phyloP scores from a whole-genome alignment of 2,329 filamentous ascomycete genomes.

The Boeremia exigua region DNA sequence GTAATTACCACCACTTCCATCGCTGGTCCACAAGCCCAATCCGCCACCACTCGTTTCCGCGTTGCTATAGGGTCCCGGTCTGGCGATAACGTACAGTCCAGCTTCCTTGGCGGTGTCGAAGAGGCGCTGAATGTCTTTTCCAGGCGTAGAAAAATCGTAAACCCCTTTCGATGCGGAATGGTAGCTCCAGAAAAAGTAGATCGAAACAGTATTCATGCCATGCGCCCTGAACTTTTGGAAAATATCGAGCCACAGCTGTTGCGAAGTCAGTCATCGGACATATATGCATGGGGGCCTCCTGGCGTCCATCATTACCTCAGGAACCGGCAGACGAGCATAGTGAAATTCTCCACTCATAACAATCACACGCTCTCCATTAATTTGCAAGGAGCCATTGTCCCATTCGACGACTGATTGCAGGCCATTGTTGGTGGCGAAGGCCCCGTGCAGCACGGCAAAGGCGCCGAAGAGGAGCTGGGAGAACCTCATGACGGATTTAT shows the following conservation, averaged over 20 bases:
- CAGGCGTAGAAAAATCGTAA: conserved; percentile 59
- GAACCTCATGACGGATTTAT: conserved; percentile 8
- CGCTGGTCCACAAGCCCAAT: conserved; percentile 54
- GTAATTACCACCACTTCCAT: conserved; percentile 54
- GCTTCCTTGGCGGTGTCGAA: conserved; percentile 60
- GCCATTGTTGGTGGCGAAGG: conserved; percentile 35
- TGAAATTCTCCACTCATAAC: conserved; percentile 61
- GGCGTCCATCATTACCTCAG: conserved; percentile 42
- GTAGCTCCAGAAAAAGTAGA: conserved; percentile 61
- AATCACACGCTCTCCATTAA: conserved; percentile 58
- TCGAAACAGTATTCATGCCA: conserved; percentile 59
- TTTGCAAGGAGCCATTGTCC: conserved; percentile 59
- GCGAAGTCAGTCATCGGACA: not conserved
- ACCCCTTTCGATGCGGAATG: conserved; percentile 53
- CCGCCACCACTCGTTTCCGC: conserved; percentile 59
- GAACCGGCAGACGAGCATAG: conserved; percentile 60
- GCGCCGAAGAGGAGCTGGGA: conserved; percentile 3
- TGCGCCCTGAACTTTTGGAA: conserved; percentile 62
- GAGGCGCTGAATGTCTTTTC: conserved; percentile 58
- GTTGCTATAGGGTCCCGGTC: conserved; percentile 60
- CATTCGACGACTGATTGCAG: conserved; percentile 53
- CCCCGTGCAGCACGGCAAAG: conserved; percentile 18
- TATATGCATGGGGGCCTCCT: not conserved
- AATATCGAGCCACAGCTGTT: conserved; percentile 57
- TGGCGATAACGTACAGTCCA: conserved; percentile 59